Conservation (phyloP, 805 yeast species). For the Saccharomycopsis amapae region DNA sequence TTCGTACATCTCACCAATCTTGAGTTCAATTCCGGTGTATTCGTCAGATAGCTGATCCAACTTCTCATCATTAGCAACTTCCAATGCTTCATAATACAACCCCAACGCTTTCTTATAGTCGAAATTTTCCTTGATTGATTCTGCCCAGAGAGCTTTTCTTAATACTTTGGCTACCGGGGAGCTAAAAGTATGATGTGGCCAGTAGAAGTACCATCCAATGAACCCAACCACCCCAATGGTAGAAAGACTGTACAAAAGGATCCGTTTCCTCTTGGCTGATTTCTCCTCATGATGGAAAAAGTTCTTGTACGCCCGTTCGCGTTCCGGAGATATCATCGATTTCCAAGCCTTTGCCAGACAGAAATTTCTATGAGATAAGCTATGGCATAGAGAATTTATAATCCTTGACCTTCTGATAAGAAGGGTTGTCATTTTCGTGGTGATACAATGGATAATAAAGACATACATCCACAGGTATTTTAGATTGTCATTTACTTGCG, state of each 20-base stretch:
- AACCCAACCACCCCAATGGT: background rate
- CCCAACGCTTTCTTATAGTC: slow-evolving; percentile 57
- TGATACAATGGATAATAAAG: too few species aligned
- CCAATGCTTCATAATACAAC: slow-evolving; percentile 67
- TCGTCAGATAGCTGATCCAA: slow-evolving; percentile 62
- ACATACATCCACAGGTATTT: too few species aligned
- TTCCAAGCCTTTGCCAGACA: too few species aligned
- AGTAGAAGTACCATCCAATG: slow-evolving; percentile 36
- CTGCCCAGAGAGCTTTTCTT: slow-evolving; percentile 78
- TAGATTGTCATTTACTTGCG: too few species aligned
- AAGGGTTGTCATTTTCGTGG: too few species aligned
- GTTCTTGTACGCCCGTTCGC: background rate
- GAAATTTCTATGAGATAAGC: too few species aligned
- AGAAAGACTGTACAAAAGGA: background rate
- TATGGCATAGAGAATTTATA: too few species aligned
- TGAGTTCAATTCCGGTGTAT: slow-evolving; percentile 85
- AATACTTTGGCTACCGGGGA: slow-evolving; percentile 60
- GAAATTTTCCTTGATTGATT: slow-evolving; percentile 54
- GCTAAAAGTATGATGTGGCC: slow-evolving; percentile 69
- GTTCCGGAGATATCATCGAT: background rate
- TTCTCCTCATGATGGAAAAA: background rate
- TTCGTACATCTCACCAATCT: slow-evolving; percentile 83
- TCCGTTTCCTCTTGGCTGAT: background rate
- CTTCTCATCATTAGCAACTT: slow-evolving; percentile 44
- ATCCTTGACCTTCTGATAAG: too few species aligned